Percentiles rank a stretch among this genome's conserved stretches.
phyloP scores from a whole-genome alignment of 352 stramenopile genomes.

The Phytophthora hybrid region DNA sequence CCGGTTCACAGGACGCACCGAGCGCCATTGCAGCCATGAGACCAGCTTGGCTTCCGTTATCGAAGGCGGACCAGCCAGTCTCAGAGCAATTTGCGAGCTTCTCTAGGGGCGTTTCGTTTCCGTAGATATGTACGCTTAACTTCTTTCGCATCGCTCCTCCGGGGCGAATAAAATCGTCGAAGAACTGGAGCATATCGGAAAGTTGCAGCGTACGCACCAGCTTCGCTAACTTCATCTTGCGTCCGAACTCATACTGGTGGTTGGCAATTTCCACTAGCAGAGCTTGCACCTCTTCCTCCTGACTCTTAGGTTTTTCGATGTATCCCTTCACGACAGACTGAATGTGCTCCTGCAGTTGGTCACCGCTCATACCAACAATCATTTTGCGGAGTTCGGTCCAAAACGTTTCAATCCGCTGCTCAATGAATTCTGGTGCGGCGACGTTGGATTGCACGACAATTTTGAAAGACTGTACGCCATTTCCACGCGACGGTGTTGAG shows the following conservation, averaged over 20 bases:
- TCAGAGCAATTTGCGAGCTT: slow-evolving; percentile 24
- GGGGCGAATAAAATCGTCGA: slow-evolving; percentile 60
- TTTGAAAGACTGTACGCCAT: slow-evolving; percentile 70
- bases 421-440: slow-evolving; percentile 64
- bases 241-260: slow-evolving; percentile 79
- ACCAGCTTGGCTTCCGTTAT: slow-evolving; percentile 12
- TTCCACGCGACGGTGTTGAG: slow-evolving; percentile 51
- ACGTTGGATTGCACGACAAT: slow-evolving; percentile 85
- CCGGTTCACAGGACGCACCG: neutral
- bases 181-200: slow-evolving; percentile 71
- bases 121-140: slow-evolving; percentile 69
- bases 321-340: slow-evolving; percentile 71
- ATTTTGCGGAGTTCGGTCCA: slow-evolving; percentile 46
- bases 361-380: slow-evolving; percentile 39
- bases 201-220: slow-evolving; percentile 55
- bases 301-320: slow-evolving; percentile 76
- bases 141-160: slow-evolving; percentile 46
- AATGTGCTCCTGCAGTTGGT: slow-evolving; percentile 61
- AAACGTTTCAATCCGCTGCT: slow-evolving; percentile 79
- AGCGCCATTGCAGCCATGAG: slow-evolving; percentile 28
- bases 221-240: slow-evolving; percentile 46
- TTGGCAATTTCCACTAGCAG: slow-evolving; percentile 72
- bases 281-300: slow-evolving; percentile 64
- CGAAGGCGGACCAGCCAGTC: slow-evolving; percentile 34
- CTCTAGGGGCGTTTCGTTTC: slow-evolving; percentile 44